Conservation (phyloP, 2,329 filamentous ascomycete genomes). For the Elsinoe fawcettii region DNA sequence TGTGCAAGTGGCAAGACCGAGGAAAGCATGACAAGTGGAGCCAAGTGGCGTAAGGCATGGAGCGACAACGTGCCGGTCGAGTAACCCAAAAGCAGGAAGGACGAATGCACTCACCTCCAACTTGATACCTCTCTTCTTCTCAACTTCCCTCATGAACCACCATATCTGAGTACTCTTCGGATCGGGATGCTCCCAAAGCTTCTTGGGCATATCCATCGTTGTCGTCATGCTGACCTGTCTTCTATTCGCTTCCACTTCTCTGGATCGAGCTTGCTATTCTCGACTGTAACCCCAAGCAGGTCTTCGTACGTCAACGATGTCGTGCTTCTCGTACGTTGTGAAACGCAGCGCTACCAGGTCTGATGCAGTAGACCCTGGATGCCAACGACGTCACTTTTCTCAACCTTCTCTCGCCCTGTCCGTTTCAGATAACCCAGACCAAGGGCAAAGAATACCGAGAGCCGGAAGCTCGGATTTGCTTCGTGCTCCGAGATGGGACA, state of each 20-base stretch:
- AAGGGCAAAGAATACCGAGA: background rate
- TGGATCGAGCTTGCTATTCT: background rate
- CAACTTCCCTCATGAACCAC: constrained; percentile 58
- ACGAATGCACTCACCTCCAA: constrained; percentile 46
- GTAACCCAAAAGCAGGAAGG: background rate
- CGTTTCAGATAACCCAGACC: background rate
- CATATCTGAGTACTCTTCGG: constrained; percentile 52
- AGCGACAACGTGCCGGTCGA: background rate
- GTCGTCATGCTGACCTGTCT: background rate
- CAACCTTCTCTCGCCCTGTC: background rate
- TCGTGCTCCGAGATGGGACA: background rate
- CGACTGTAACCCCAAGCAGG: background rate
- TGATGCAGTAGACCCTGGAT: background rate
- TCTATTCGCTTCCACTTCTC: background rate
- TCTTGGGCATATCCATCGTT: constrained; percentile 30
- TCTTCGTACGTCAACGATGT: background rate
- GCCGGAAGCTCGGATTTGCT: background rate
- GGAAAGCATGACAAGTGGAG: background rate
- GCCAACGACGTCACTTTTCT: background rate
- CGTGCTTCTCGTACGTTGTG: background rate
- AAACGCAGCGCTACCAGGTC: background rate
- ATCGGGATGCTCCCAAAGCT: constrained; percentile 39
- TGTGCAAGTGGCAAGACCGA: background rate
- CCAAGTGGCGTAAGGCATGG: background rate
- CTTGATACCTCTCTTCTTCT: constrained; percentile 48